Evolutionary conservation across 495 filamentous ascomycete species (phyloP).

Genomic region (Sporormia fimetaria): DNA sequence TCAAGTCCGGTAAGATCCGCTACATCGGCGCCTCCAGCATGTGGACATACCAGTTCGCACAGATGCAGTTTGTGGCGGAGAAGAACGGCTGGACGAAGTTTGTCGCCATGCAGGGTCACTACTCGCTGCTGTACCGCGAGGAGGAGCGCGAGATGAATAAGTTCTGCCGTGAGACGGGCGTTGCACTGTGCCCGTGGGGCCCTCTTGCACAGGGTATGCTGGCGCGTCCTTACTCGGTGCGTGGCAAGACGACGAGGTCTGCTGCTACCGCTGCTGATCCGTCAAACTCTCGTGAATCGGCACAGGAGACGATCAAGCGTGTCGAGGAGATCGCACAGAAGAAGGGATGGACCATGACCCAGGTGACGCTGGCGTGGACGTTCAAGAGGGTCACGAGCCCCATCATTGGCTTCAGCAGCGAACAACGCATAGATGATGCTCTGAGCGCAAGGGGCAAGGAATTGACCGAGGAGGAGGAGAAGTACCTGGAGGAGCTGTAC

Average conservation of each 20-base stretch:
- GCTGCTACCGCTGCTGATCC: neutral
- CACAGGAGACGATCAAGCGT: slow-evolving; percentile 23
- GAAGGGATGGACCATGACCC: slow-evolving; percentile 27
- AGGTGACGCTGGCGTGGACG: slow-evolving; percentile 26
- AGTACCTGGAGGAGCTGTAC: slow-evolving; percentile 31
- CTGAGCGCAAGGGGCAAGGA: slow-evolving; percentile 19
- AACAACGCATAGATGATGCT: slow-evolving; percentile 28
- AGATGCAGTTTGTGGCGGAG: slow-evolving; percentile 41
- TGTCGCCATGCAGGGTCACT: slow-evolving; percentile 47
- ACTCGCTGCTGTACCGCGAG: slow-evolving; percentile 46
- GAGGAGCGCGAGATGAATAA: slow-evolving; percentile 34
- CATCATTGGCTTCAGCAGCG: slow-evolving; percentile 26
- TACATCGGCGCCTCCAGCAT: slow-evolving; percentile 39
- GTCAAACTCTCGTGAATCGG: too few species aligned
- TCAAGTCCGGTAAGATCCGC: slow-evolving; percentile 45
- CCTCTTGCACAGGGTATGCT: slow-evolving; percentile 1
- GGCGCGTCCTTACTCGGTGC: slow-evolving; percentile 2
- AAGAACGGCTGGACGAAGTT: slow-evolving; percentile 45
- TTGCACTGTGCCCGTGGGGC: slow-evolving; percentile 9
- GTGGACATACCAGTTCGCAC: slow-evolving; percentile 45
- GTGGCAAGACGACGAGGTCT: neutral
- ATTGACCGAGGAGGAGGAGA: slow-evolving; percentile 28
- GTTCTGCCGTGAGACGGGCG: slow-evolving; percentile 23
- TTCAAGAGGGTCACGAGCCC: slow-evolving; percentile 24
- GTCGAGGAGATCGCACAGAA: slow-evolving; percentile 29